phyloP scores from a whole-genome alignment of 2,329 filamentous ascomycete genomes.

The Fusarium vanettenii region DNA sequence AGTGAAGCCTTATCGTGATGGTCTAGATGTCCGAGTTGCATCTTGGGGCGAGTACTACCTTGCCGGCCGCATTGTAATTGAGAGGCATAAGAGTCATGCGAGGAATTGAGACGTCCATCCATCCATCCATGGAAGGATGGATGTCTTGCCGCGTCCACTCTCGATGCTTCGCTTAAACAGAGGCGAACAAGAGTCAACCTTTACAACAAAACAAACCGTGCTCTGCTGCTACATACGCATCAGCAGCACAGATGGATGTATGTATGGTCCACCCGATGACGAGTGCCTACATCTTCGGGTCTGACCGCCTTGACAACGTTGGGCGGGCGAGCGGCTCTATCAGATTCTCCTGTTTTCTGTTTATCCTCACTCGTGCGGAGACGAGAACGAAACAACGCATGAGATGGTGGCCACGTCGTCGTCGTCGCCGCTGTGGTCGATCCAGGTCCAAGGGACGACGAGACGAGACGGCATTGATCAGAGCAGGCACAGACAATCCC shows the following conservation, averaged over 20 bases:
- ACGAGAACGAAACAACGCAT: conserved; percentile 18
- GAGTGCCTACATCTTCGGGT: conserved; percentile 37
- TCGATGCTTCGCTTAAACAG: not conserved
- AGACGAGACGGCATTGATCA: conserved; percentile 28
- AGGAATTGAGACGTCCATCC: not conserved
- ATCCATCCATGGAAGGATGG: not conserved
- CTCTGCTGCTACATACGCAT: not conserved
- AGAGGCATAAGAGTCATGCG: not conserved
- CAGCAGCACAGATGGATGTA: not conserved
- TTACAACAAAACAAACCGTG: not conserved
- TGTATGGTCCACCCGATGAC: conserved; percentile 24
- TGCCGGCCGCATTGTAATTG: conserved; percentile 1
- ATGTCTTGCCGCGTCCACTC: not conserved
- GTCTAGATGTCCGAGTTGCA: not conserved
- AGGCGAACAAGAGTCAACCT: not conserved
- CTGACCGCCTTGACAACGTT: conserved; percentile 41
- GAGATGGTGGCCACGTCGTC: conserved; percentile 32
- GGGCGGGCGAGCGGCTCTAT: conserved; percentile 20
- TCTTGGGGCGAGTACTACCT: not conserved
- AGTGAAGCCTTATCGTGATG: not conserved
- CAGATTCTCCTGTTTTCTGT: conserved; percentile 9
- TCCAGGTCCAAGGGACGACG: conserved; percentile 20
- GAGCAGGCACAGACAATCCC: not conserved
- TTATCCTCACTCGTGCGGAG: conserved; percentile 17
- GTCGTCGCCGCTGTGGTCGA: conserved; percentile 23